Conservation (phyloP, 2,329 filamentous ascomycete species). For the Cladophialophora bantiana region DNA sequence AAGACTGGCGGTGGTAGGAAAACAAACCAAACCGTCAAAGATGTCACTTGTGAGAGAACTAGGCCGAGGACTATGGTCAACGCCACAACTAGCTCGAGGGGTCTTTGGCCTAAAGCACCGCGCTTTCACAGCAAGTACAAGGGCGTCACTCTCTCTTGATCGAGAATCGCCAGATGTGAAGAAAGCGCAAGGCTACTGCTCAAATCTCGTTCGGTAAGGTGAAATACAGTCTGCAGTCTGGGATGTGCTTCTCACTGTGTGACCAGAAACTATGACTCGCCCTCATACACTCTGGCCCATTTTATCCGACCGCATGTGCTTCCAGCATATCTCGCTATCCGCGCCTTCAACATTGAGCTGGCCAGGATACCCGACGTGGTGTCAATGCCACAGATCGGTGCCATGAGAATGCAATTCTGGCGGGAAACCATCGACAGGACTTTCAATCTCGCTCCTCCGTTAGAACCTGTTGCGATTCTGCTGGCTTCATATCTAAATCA, state of each 20-base stretch:
- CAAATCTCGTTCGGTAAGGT: constrained; percentile 62
- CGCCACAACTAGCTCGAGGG: constrained; percentile 18
- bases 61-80: constrained; percentile 7
- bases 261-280: constrained; percentile 81
- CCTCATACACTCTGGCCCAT: constrained; percentile 83
- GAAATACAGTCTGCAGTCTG: background rate
- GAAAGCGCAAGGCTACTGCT: constrained; percentile 64
- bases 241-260: background rate
- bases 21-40: background rate
- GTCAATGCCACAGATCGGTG: constrained; percentile 83
- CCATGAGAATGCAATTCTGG: constrained; percentile 95
- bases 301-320: constrained; percentile 78
- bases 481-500: constrained; percentile 73
- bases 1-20: background rate
- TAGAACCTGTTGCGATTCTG: constrained; percentile 88
- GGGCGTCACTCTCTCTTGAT: constrained; percentile 33
- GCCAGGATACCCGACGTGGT: constrained; percentile 89
- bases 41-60: background rate
- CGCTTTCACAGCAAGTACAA: constrained; percentile 31
- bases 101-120: constrained; percentile 22
- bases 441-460: constrained; percentile 78
- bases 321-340: constrained; percentile 87
- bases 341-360: constrained; percentile 91
- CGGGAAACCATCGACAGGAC: constrained; percentile 81
- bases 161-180: constrained; percentile 57